Evolutionary conservation across 495 filamentous ascomycete genomes (phyloP), one percentile per base, ranked within the genome.

Genomic region (Penicillium manginii): DNA sequence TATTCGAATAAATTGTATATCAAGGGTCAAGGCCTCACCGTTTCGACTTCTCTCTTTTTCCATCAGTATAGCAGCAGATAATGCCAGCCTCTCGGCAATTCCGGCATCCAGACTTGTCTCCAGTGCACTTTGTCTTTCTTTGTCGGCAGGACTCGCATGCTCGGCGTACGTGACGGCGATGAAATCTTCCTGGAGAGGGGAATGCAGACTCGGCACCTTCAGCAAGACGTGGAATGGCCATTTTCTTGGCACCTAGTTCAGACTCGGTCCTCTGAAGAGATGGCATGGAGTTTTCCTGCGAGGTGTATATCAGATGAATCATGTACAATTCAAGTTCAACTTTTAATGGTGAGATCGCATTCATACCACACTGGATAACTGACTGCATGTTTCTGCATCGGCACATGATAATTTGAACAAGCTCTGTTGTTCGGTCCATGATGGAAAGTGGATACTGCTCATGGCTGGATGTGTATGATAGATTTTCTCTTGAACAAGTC

Each of bases 41-140:
- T 65, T 80, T 84, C 15, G 75, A 81, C 50, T 76, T 76, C 55
- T 86, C 84, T 65, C 83, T 73, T 61, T 85, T 87, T 12, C 82
- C 81, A 62, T 83, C 79, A 2, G 74, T 80, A 66, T 86, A 87
- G 50, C 68, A 74, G 59, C 85, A 88, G 12, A 69, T 67, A 18
- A 80, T 69, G 17, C 75, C 74, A 31, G 78, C 78, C 45, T 82
- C 78, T 42, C 72, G 63, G 57, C 85, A 88, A 55, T 85, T 83
- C 35, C 78, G 72, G 54, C 85, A 88, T 4, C 69, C 75, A 47
- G 81, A 82, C 57, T 77, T 76, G 17, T 78, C 81, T 19, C 83
- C 84, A 33, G 80, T 80, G 61, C 84, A 86, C 64, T 84, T 87
- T 43, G 82, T 82, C 64, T 87, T 87, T 45, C 77, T 74, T 51